phyloP scores from a whole-genome alignment of 192 early-diverging fungal species.

The Entomortierella chlamydospora region DNA sequence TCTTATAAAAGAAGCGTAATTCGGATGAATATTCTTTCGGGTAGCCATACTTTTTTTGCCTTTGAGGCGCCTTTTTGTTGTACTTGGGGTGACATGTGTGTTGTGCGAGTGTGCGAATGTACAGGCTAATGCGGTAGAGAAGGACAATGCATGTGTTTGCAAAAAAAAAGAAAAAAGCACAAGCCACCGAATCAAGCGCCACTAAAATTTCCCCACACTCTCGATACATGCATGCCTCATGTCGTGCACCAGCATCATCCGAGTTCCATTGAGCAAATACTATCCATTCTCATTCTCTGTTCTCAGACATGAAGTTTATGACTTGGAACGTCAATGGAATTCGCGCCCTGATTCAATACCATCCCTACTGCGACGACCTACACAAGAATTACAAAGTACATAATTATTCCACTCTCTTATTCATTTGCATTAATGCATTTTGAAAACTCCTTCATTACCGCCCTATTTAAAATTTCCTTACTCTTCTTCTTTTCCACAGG shows the following conservation, averaged over 20 bases:
- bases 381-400: slow-evolving; percentile 59
- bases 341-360: slow-evolving; percentile 59
- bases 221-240: no score
- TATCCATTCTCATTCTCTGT: neutral
- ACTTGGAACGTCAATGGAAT: slow-evolving; percentile 75
- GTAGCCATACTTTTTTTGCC: neutral
- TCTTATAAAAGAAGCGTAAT: no score
- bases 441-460: neutral
- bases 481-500: slow-evolving; percentile 15
- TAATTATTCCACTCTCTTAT: no score
- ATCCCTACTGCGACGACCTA: slow-evolving; percentile 62
- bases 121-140: no score
- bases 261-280: no score
- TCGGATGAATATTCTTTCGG: no score
- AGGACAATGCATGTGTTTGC: neutral
- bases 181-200: no score
- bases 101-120: neutral
- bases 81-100: neutral
- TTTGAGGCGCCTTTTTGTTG: neutral
- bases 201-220: no score
- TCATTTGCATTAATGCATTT: no score
- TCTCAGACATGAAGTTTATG: slow-evolving; percentile 62
- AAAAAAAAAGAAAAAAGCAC: slow-evolving; percentile 14
- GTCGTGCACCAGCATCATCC: no score
- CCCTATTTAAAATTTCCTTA: neutral